Evolutionary conservation across 305 asterid species (phyloP), one percentile per base, ranked within the genome.

Genomic region (Solanum hybrid): DNA sequence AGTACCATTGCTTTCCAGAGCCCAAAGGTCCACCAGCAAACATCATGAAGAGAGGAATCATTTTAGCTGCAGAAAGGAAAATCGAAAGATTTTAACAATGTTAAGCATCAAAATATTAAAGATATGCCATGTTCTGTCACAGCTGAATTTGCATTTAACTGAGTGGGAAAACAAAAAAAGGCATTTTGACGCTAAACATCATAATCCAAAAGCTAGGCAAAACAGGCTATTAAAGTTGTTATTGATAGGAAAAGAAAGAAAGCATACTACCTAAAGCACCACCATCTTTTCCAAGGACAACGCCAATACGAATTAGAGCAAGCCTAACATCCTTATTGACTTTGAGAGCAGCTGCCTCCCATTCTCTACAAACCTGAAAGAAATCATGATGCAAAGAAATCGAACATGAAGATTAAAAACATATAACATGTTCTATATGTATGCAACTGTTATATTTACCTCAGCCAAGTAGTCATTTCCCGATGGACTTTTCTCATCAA

Each of bases 1-100:
- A 85, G 35, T 94, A 97, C 98, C 99, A 96, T 89, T 97, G 99
- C 76, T 91, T 95, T 91, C 99, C 99, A 81, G 99, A 95, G 57
- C 99, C 99, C 92, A 96, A 90, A 77, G 99, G 99, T 85, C 99
- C 99, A 29, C 99, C 99, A 76, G 99, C 99, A 88, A 97, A 96
- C 98, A 95, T 89, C 95, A 91, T 93, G 94, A 97, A 97, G 75
- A 96, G 92, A 87, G 99, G 99, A 91, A 96, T 91, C 99, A 97
- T 97, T 95, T 95, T 97, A 88, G 98, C 99, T 97, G 96, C 92
- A 90, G 87, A 91, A 82, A 35, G 31, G 36, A 64, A 8, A 42
- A 67, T 64, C 26, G 5, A 10, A 67, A 24, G 14, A 89, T 75
- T 42, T 9, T 35, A 77, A 79, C 7, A 35, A 71, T 16, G 22